Conservation (phyloP, 352 stramenopile genomes). For the Hyaloperonospora brassicae region DNA sequence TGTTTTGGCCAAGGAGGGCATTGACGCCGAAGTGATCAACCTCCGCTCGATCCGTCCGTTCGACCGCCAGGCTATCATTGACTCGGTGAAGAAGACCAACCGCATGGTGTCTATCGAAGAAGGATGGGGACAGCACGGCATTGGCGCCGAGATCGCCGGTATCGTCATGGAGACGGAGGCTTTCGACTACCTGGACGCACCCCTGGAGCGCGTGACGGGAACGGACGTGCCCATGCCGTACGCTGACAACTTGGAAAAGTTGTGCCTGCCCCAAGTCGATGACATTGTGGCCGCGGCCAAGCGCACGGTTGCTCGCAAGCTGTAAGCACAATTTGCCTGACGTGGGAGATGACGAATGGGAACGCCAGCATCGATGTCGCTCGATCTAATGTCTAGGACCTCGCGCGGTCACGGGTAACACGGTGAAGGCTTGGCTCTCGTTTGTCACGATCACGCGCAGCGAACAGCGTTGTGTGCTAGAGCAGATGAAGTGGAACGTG, state of each 20-base stretch:
- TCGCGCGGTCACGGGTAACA: slow-evolving; percentile 27
- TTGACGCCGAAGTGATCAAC: slow-evolving; percentile 94
- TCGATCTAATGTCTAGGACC: slow-evolving; percentile 23
- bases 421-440: slow-evolving; percentile 16
- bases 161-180: slow-evolving; percentile 96
- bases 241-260: slow-evolving; percentile 92
- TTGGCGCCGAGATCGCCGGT: slow-evolving; percentile 96
- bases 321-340: slow-evolving; percentile 39
- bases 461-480: slow-evolving; percentile 16
- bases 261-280: slow-evolving; percentile 90
- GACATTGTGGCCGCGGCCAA: slow-evolving; percentile 92
- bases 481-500: slow-evolving; percentile 19
- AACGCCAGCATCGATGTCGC: slow-evolving; percentile 12
- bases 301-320: slow-evolving; percentile 65
- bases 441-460: slow-evolving; percentile 15
- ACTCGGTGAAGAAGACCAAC: slow-evolving; percentile 98
- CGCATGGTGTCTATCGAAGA: slow-evolving; percentile 97
- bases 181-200: slow-evolving; percentile 99
- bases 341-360: slow-evolving; percentile 11
- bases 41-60: slow-evolving; percentile 92
- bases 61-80: slow-evolving; percentile 95
- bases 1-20: slow-evolving; percentile 89
- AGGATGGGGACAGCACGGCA: slow-evolving; percentile 93
- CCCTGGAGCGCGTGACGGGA: slow-evolving; percentile 94
- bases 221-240: slow-evolving; percentile 99